A percentile compares a stretch with the other conserved stretches of the same genome.
Conservation (phyloP, 2,329 filamentous ascomycete species). For the Apiospora aurea region DNA sequence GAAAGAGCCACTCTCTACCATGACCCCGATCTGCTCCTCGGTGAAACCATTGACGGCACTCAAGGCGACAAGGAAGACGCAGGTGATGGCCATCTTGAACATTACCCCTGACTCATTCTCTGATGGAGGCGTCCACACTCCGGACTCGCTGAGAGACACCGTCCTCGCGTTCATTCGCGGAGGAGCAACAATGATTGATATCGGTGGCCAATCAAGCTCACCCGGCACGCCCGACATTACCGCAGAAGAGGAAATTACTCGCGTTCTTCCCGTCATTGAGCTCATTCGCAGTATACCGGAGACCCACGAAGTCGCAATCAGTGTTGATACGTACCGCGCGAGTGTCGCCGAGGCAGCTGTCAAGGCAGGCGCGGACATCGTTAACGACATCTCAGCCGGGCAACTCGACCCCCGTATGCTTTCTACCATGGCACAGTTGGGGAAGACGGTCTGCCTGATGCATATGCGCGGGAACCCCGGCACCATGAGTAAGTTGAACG, state of each 20-base stretch:
- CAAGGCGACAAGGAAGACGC: slow-evolving; percentile 67
- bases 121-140: slow-evolving; percentile 75
- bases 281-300: slow-evolving; percentile 73
- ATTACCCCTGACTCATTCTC: slow-evolving; percentile 97
- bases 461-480: slow-evolving; percentile 90
- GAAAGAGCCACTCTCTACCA: slow-evolving; percentile 60
- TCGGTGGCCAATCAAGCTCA: slow-evolving; percentile 92
- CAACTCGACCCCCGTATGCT: slow-evolving; percentile 83
- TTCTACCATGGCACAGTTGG: slow-evolving; percentile 75
- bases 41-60: slow-evolving; percentile 66
- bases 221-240: slow-evolving; percentile 75
- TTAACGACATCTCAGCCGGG: slow-evolving; percentile 94
- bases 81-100: slow-evolving; percentile 94
- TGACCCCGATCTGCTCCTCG: slow-evolving; percentile 61
- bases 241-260: slow-evolving; percentile 75
- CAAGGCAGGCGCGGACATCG: slow-evolving; percentile 82
- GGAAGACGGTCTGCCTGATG: slow-evolving; percentile 84
- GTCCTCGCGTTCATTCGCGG: slow-evolving; percentile 67
- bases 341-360: slow-evolving; percentile 80
- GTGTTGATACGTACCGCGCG: slow-evolving; percentile 92
- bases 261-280: slow-evolving; percentile 80
- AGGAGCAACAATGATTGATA: slow-evolving; percentile 86
- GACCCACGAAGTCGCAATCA: slow-evolving; percentile 72
- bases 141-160: slow-evolving; percentile 62
- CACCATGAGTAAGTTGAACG: slow-evolving; percentile 76